Conservation (phyloP, 345 rosid genomes). For the Heritiera fomes region DNA sequence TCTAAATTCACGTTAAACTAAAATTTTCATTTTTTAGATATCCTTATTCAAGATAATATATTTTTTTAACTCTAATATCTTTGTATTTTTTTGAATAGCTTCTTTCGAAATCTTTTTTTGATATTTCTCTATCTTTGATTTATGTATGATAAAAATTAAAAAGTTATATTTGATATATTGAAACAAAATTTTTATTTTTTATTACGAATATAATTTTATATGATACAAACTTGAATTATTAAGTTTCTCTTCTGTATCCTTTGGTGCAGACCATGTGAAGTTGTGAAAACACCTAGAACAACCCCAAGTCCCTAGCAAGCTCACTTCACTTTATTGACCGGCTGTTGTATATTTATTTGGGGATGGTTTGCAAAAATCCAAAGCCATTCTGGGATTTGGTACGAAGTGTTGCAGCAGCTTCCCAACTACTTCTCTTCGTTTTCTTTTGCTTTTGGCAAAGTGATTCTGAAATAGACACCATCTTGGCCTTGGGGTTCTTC, state of each 20-base stretch:
- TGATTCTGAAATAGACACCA: neutral
- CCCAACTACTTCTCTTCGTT: conserved; percentile 30
- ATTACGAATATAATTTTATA: too few relatives aligned
- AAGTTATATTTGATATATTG: too few relatives aligned
- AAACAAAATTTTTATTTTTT: too few relatives aligned
- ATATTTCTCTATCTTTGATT: too few relatives aligned
- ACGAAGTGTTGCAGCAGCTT: conserved; percentile 28
- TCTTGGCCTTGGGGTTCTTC: conserved; percentile 12
- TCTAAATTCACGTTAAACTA: too few relatives aligned
- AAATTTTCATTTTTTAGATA: too few relatives aligned
- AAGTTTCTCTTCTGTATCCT: conserved; percentile 9
- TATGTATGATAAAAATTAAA: too few relatives aligned
- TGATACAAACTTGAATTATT: too few relatives aligned
- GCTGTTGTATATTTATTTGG: neutral
- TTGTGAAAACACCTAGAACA: neutral
- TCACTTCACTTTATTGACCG: conserved; percentile 14
- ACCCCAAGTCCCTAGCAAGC: neutral
- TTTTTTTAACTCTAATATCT: too few relatives aligned
- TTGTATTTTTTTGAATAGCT: too few relatives aligned
- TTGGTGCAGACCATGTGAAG: conserved; percentile 36
- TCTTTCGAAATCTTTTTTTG: too few relatives aligned
- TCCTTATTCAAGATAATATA: too few relatives aligned
- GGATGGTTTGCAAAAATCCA: conserved; percentile 14
- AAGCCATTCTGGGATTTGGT: conserved; percentile 34
- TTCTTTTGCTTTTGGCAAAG: conserved; percentile 26